Evolutionary conservation across 345 rosid genomes (phyloP).

Genomic region (Camelina neglecta): DNA sequence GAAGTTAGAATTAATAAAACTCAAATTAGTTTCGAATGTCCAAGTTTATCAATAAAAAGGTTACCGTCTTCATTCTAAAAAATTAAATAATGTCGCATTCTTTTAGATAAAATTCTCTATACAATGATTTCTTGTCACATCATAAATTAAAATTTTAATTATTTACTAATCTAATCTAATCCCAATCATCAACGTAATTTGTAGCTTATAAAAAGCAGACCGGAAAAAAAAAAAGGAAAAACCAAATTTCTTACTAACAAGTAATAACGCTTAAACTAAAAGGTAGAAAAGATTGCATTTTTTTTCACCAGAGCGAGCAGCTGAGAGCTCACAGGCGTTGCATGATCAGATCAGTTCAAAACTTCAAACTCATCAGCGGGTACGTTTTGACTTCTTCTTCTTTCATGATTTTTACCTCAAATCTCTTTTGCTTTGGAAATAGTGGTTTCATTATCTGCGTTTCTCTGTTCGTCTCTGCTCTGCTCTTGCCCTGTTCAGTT

Average conservation of each 20-base stretch:
- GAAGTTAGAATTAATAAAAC: too few relatives aligned
- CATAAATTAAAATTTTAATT: too few relatives aligned
- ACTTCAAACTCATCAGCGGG: conserved; percentile 10
- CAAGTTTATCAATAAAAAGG: too few relatives aligned
- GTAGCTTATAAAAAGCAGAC: conserved; percentile 17
- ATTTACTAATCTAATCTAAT: too few relatives aligned
- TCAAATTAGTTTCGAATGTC: too few relatives aligned
- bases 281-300: background rate
- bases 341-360: conserved; percentile 31
- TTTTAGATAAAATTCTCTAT: background rate
- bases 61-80: too few relatives aligned
- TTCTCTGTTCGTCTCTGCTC: conserved; percentile 9
- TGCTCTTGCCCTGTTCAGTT: background rate
- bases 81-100: too few relatives aligned
- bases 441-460: background rate
- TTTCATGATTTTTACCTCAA: background rate
- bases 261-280: too few relatives aligned
- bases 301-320: conserved; percentile 27
- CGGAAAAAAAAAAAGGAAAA: background rate
- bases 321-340: conserved; percentile 36
- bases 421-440: background rate
- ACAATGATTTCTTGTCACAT: background rate
- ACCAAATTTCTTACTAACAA: background rate
- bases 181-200: background rate
- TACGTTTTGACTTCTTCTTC: conserved; percentile 13